These are phyloP conservation scores for Chernovozyma aurita DNA, from an alignment of 1,139 yeast species.

Conservation along the genomic window DNA sequence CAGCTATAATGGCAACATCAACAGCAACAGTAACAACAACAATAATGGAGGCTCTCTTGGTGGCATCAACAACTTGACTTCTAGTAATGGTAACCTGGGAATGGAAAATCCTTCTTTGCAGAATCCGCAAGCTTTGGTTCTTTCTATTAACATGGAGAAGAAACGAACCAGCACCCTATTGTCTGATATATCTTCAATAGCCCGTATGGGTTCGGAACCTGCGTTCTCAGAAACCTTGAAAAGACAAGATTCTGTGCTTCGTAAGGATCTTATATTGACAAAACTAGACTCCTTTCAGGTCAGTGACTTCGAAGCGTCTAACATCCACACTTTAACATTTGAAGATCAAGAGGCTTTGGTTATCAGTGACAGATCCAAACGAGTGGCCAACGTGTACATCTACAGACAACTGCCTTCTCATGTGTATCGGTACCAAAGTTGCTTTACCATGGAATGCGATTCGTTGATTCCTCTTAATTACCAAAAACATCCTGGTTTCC, in stretches of 20 bases:
- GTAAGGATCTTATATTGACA: conserved; percentile 67
- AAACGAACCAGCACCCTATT: conserved; percentile 50
- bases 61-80: conserved; percentile 3
- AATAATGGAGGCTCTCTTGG: not conserved
- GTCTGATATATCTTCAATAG: conserved; percentile 56
- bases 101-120: not conserved
- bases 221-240: conserved; percentile 27
- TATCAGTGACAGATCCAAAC: conserved; percentile 24
- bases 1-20: not conserved
- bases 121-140: conserved; percentile 9
- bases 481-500: conserved; percentile 33
- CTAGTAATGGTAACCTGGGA: conserved; percentile 1
- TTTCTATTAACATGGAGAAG: conserved; percentile 43
- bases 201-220: conserved; percentile 53
- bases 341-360: conserved; percentile 57
- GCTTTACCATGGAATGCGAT: conserved; percentile 31
- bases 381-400: conserved; percentile 41
- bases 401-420: conserved; percentile 37
- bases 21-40: conserved; percentile 3
- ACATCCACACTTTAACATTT: conserved; percentile 35
- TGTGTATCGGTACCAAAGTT: conserved; percentile 30
- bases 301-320: conserved; percentile 12
- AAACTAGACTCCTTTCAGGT: conserved; percentile 46
- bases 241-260: conserved; percentile 20
- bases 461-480: conserved; percentile 40